These are phyloP conservation scores for Myochromella boudieri DNA, from an alignment of 768 basidiomycete species.

Conservation along the genomic window DNA sequence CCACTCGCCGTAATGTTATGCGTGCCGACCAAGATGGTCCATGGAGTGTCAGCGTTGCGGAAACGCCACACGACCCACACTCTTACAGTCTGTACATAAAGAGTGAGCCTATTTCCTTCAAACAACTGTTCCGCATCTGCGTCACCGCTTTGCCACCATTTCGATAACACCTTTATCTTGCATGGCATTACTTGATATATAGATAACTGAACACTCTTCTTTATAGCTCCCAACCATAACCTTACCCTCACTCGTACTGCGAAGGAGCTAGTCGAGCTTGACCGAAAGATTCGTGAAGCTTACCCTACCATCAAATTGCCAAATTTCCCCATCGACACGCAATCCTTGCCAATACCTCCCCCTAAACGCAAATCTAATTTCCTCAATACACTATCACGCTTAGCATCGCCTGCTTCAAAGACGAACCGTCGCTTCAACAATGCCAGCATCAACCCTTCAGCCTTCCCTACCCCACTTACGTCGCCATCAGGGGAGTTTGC, in stretches of 20 bases:
- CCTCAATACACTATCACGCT: slow-evolving; percentile 80
- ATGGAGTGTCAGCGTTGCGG: slow-evolving; percentile 88
- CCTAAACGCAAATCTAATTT: slow-evolving; percentile 82
- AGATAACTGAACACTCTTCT: slow-evolving; percentile 24
- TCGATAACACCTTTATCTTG: slow-evolving; percentile 1
- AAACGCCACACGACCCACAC: slow-evolving; percentile 71
- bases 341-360: slow-evolving; percentile 47
- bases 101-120: slow-evolving; percentile 59
- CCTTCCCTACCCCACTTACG: slow-evolving; percentile 43
- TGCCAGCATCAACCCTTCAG: slow-evolving; percentile 31
- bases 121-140: slow-evolving; percentile 11
- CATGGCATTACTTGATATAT: not conserved
- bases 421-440: slow-evolving; percentile 39
- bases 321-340: slow-evolving; percentile 57
- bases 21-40: slow-evolving; percentile 80
- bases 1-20: slow-evolving; percentile 47
- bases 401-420: slow-evolving; percentile 72
- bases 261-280: slow-evolving; percentile 78
- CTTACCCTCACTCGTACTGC: slow-evolving; percentile 81
- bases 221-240: slow-evolving; percentile 82
- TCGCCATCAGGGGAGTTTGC: slow-evolving; percentile 55
- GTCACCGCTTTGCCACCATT: slow-evolving; percentile 3
- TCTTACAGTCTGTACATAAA: slow-evolving; percentile 87
- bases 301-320: slow-evolving; percentile 60
- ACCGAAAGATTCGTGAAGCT: slow-evolving; percentile 72